Conservation (phyloP, 768 basidiomycete genomes). For the Pisolithus orientalis region DNA sequence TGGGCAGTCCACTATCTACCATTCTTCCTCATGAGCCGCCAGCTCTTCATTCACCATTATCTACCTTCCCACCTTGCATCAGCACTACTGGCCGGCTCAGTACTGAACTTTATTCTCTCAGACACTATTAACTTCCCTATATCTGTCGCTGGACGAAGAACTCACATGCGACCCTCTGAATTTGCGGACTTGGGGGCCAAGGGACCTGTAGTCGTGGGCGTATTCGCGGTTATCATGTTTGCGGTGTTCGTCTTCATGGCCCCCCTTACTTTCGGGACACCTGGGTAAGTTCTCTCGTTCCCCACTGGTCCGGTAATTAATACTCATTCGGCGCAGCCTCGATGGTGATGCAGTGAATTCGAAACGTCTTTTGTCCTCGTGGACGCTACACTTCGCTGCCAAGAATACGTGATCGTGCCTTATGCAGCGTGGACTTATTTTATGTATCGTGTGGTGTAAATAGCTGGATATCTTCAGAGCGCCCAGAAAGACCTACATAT, state of each 20-base stretch:
- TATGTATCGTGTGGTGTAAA: constrained; percentile 4
- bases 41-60: constrained; percentile 96
- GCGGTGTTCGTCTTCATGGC: constrained; percentile 68
- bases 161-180: constrained; percentile 42
- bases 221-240: constrained; percentile 57
- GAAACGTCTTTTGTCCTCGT: constrained; percentile 76
- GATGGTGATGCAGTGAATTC: constrained; percentile 81
- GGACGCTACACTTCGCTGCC: constrained; percentile 91
- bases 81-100: constrained; percentile 85
- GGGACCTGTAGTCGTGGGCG: constrained; percentile 57
- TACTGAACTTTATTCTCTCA: constrained; percentile 84
- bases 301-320: constrained; percentile 12
- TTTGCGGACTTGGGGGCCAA: constrained; percentile 75
- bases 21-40: constrained; percentile 97
- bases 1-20: constrained; percentile 97
- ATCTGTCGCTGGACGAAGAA: constrained; percentile 66
- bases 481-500: background rate
- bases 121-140: constrained; percentile 91
- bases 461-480: constrained; percentile 7
- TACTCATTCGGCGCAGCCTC: constrained; percentile 43
- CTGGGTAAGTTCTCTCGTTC: constrained; percentile 58
- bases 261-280: constrained; percentile 94
- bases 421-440: constrained; percentile 7
- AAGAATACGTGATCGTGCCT: constrained; percentile 45
- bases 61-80: constrained; percentile 94